Evolutionary conservation across 371 early-diverging fungal species (phyloP).

Genomic region (Nematocida sp.): DNA sequence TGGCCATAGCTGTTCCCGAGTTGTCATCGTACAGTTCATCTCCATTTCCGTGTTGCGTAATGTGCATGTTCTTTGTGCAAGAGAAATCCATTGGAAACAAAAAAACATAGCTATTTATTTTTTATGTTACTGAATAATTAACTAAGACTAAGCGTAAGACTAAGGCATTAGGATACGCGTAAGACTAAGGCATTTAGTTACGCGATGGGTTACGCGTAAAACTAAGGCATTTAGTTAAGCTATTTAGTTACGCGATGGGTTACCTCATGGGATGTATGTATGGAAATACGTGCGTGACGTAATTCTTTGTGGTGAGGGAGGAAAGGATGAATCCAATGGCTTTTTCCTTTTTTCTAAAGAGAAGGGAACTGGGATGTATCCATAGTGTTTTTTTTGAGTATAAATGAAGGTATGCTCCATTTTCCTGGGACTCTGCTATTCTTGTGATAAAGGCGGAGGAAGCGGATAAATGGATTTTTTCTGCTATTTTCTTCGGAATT

Average conservation of each 20-base stretch:
- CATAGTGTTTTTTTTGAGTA: slow-evolving; percentile 33
- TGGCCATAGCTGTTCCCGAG: slow-evolving; percentile 79
- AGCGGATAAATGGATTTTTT: slow-evolving; percentile 28
- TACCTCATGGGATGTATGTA: too few relatives aligned
- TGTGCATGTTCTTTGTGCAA: background rate
- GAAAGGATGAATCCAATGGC: slow-evolving; percentile 16
- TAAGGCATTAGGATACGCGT: background rate
- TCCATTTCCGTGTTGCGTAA: slow-evolving; percentile 8
- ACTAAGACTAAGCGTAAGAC: background rate
- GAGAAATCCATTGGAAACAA: background rate
- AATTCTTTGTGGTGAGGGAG: slow-evolving; percentile 30
- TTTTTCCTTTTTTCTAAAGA: slow-evolving; percentile 17
- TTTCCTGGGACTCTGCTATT: background rate
- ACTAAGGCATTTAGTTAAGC: too few relatives aligned
- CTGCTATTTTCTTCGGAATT: slow-evolving; percentile 11
- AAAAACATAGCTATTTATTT: background rate
- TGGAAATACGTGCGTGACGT: slow-evolving; percentile 41
- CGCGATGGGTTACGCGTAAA: too few relatives aligned
- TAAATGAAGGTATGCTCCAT: slow-evolving; percentile 19
- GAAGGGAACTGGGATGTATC: slow-evolving; percentile 36
- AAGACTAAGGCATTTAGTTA: too few relatives aligned
- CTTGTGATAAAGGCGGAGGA: slow-evolving; percentile 24
- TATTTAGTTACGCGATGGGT: too few relatives aligned
- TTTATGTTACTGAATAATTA: background rate
- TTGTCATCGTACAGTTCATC: slow-evolving; percentile 70